Evolutionary conservation across 495 filamentous ascomycete genomes (phyloP), one percentile per base, ranked within the genome.

Genomic region (Mycothermus thermophilus): DNA sequence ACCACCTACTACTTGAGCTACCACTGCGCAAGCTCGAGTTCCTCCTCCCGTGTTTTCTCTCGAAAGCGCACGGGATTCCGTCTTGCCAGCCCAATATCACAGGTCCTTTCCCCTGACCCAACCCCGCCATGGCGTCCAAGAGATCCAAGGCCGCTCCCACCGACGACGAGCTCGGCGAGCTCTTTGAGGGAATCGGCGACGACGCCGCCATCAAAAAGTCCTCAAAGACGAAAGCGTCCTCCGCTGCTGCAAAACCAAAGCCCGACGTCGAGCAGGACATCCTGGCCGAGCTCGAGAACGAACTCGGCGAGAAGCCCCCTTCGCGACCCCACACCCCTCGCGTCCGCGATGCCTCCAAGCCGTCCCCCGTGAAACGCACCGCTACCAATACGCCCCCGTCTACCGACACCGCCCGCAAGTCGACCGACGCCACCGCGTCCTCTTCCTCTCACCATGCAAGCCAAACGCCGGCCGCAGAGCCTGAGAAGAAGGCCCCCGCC

Each of bases 301-400:
- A 70, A 44, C 75, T 92, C 34, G 69, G 57, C 38, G 75, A 77
- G 34, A 64, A 74, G 38, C 71, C 80, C 46, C 70, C 77, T 21
- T 67, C 73, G 3, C 75, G 88, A 23, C 79, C 88, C 4, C 77
- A 82, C 40, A 97, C 90, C 1, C 90, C 90, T 23, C 75, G 83
- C 27, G 53, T 81, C 32, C 78, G 76, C 23, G 70, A 76, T 8
- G 59, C 73, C 40, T 50, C 52, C 52, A 62, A 65, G 14, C 56
- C 61, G 27, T 67, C 64, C 33, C 59, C 64, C 13, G 72, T 72
- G 7, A 80, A 76, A 34, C 70, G 72, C 19, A 63, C 70, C 25
- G 67, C 71, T 27, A 61, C 62, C 27, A 66, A 63, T 21, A 77
- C 49, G 60, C 74, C 47, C 54, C 71, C 50, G 43, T 66, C 37